Evolutionary conservation across 768 basidiomycete species (phyloP).

Genomic region (Pholiota conissans): DNA sequence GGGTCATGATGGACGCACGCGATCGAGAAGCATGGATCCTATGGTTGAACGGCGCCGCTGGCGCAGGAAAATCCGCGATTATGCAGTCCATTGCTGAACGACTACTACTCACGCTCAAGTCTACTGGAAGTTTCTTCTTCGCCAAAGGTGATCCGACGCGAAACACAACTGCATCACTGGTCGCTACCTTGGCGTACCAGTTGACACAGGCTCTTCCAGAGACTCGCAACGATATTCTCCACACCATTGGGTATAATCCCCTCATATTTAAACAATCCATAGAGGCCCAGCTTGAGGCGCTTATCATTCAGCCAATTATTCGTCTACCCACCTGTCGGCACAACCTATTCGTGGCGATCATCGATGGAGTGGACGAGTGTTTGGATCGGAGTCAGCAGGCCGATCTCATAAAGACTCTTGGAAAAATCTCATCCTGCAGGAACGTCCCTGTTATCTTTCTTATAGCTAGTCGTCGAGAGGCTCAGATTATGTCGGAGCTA

Average conservation of each 20-base stretch:
- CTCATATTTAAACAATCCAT: too few species aligned
- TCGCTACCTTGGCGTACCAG: neutral
- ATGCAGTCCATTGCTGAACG: neutral
- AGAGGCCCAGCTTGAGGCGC: too few species aligned
- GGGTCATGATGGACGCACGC: too few species aligned
- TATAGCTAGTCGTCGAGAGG: constrained; percentile 1
- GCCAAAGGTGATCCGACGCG: neutral
- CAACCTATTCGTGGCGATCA: neutral
- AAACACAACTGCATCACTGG: neutral
- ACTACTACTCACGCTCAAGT: neutral
- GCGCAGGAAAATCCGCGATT: constrained; percentile 1
- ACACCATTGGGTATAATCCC: too few species aligned
- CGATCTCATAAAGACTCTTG: neutral
- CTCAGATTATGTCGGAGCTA: neutral
- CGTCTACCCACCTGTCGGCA: neutral
- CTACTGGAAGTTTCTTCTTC: neutral
- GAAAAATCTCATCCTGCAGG: neutral
- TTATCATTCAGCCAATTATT: neutral
- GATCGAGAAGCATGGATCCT: neutral
- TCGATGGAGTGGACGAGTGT: constrained; percentile 5
- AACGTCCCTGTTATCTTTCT: neutral
- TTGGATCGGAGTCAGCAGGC: neutral
- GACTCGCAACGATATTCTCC: too few species aligned
- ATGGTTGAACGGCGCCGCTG: neutral
- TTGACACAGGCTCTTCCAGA: neutral